These are phyloP conservation scores for Fomitopsis pinicola DNA, from an alignment of 1,284 basidiomycete species.

Conservation along the genomic window DNA sequence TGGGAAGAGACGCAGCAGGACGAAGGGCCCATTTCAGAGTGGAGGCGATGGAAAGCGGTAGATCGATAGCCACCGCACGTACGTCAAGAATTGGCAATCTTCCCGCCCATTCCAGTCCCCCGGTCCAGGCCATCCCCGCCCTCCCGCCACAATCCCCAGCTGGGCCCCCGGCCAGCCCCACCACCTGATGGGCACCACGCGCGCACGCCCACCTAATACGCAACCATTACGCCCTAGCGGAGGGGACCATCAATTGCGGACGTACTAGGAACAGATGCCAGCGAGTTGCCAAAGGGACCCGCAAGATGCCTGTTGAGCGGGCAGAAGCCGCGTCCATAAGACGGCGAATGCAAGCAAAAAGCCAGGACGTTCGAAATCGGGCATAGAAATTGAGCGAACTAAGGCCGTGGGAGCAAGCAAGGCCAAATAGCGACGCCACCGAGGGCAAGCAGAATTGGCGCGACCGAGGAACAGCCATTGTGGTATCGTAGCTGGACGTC, in stretches of 20 bases:
- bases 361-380: background rate
- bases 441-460: too few species aligned
- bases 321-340: background rate
- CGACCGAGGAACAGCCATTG: too few species aligned
- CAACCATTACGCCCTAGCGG: background rate
- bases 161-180: background rate
- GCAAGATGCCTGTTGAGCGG: background rate
- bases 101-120: background rate
- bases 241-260: background rate
- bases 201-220: background rate
- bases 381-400: too few species aligned
- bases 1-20: too few species aligned
- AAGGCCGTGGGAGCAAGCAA: background rate
- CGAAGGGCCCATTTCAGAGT: background rate
- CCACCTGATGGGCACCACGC: background rate
- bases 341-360: background rate
- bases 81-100: slow-evolving; percentile 3
- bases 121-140: background rate
- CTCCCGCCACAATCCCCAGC: background rate
- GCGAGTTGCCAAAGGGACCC: background rate
- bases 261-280: background rate
- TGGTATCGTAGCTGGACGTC: background rate
- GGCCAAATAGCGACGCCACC: background rate
- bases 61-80: slow-evolving; percentile 7
- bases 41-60: slow-evolving; percentile 2